Conservation (phyloP, 148 eudicot species). For the Fallopia convolvulus region DNA sequence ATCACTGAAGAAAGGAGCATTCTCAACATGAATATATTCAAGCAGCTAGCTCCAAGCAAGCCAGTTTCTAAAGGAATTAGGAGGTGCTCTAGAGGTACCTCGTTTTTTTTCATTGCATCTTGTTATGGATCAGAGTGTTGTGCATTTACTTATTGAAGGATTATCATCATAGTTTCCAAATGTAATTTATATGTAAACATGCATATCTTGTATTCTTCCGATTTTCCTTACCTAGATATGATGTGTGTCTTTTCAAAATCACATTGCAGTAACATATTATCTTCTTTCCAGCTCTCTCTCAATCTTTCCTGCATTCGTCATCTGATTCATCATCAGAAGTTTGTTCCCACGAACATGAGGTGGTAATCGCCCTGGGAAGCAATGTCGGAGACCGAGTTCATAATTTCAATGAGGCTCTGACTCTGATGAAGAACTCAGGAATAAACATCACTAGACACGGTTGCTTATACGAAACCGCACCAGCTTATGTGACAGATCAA, state of each 20-base stretch:
- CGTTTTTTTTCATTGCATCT: neutral
- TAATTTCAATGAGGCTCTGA: constrained; percentile 62
- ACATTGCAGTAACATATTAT: neutral
- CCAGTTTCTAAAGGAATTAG: constrained; percentile 15
- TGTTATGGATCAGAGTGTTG: too few relatives aligned
- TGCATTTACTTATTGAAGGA: too few relatives aligned
- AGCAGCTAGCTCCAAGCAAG: constrained; percentile 31
- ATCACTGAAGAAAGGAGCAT: neutral
- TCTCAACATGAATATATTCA: constrained; percentile 43
- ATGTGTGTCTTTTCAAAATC: neutral
- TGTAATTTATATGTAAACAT: too few relatives aligned
- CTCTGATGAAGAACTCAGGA: constrained; percentile 62
- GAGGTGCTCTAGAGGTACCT: constrained; percentile 37
- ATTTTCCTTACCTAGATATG: neutral
- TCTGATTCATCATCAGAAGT: constrained; percentile 47
- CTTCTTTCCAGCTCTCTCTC: constrained; percentile 28
- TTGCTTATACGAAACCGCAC: constrained; percentile 86
- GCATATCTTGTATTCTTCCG: too few relatives aligned
- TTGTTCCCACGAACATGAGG: constrained; percentile 65
- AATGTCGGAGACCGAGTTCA: constrained; percentile 68
- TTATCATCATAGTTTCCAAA: too few relatives aligned
- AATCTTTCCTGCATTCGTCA: constrained; percentile 39
- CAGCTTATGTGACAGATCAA: constrained; percentile 80
- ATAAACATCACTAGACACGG: constrained; percentile 58
- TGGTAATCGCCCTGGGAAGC: constrained; percentile 85